phyloP scores from a whole-genome alignment of 345 rosid species.

The Euphorbia pulcherrima region DNA sequence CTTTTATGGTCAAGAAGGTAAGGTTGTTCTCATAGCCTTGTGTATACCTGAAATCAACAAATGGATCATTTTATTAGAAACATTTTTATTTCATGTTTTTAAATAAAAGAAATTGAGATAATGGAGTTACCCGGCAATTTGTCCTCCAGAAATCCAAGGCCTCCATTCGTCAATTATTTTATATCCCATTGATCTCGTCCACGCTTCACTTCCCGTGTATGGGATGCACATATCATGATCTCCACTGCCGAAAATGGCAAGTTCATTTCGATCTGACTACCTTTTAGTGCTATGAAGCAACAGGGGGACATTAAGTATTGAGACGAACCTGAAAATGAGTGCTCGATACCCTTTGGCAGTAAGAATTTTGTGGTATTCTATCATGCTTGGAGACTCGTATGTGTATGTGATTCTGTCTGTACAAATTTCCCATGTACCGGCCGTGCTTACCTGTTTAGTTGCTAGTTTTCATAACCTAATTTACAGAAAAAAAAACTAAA shows the following conservation, averaged over 20 bases:
- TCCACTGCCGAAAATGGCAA: constrained; percentile 56
- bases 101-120: not conserved
- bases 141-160: constrained; percentile 61
- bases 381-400: constrained; percentile 77
- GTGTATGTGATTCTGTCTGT: constrained; percentile 32
- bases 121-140: constrained; percentile 66
- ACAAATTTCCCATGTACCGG: constrained; percentile 56
- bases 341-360: constrained; percentile 66
- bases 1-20: constrained; percentile 78
- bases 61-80: not conserved
- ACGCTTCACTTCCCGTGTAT: constrained; percentile 81
- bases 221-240: constrained; percentile 98
- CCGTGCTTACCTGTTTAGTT: constrained; percentile 34
- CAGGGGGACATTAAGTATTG: not conserved
- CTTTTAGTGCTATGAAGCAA: too few species aligned
- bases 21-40: constrained; percentile 77
- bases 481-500: constrained; percentile 3
- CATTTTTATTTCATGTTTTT: not conserved
- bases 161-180: constrained; percentile 79
- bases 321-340: constrained; percentile 68
- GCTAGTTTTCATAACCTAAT: constrained; percentile 6
- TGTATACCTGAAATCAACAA: constrained; percentile 38
- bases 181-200: constrained; percentile 83
- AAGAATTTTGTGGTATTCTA: constrained; percentile 70
- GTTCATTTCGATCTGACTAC: too few species aligned